Percentiles rank a stretch among this genome's conserved stretches.
These are phyloP conservation scores for Acacia melanoxylon DNA, from an alignment of 306 rosid species.

Conservation along the genomic window DNA sequence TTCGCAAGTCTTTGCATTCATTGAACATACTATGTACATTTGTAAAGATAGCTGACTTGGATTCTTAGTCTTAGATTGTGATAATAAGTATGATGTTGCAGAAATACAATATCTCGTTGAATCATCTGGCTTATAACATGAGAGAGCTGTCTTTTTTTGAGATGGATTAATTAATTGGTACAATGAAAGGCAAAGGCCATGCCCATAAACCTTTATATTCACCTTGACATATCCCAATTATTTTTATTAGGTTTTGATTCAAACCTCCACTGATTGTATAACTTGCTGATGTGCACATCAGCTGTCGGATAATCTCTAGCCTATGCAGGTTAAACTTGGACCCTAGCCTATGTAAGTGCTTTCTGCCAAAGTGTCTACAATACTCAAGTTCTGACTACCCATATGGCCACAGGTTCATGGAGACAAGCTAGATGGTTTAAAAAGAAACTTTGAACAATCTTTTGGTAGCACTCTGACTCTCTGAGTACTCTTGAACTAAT, in stretches of 20 bases:
- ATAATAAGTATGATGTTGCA: not conserved
- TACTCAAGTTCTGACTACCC: constrained; percentile 46
- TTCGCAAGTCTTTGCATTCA: not conserved
- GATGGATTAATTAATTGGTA: not conserved
- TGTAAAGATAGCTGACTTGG: not conserved
- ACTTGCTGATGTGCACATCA: constrained; percentile 75
- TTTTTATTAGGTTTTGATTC: constrained; percentile 12
- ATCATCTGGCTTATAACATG: constrained; percentile 4
- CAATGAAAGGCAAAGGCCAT: not conserved
- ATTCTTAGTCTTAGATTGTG: constrained; percentile 3
- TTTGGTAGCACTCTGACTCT: constrained; percentile 79
- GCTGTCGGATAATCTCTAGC: constrained; percentile 81
- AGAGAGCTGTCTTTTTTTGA: not conserved
- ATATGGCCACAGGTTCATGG: constrained; percentile 68
- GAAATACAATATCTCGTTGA: not conserved
- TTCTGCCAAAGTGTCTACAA: constrained; percentile 40
- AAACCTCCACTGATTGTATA: not conserved
- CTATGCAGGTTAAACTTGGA: constrained; percentile 72
- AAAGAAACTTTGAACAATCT: constrained; percentile 75
- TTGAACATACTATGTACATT: not conserved
- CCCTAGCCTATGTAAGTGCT: constrained; percentile 34
- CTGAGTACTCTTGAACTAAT: constrained; percentile 70
- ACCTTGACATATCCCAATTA: not conserved
- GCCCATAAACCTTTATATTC: not conserved
- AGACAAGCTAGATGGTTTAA: constrained; percentile 64